phyloP scores from a whole-genome alignment of 176 grass and related monocot species.

The Echinochloa phyllopogon region DNA sequence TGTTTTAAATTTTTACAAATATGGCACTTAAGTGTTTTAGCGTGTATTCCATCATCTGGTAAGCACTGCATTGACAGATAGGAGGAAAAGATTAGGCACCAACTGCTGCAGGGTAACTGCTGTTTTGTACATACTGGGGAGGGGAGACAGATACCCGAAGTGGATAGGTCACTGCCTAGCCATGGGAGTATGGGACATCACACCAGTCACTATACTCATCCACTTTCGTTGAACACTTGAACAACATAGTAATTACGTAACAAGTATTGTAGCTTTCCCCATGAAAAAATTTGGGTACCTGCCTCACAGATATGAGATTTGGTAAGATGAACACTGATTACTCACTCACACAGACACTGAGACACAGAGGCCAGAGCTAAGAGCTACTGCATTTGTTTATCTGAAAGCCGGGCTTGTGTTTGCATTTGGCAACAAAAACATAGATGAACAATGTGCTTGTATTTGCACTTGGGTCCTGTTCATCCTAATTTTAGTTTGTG shows the following conservation, averaged over 20 bases:
- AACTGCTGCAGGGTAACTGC: not conserved
- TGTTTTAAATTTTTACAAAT: too few species aligned
- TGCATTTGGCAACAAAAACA: not conserved
- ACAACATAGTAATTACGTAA: not conserved
- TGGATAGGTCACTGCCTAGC: not conserved
- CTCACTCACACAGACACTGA: not conserved
- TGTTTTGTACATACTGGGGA: not conserved
- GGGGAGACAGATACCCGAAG: not conserved
- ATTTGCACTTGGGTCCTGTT: not conserved
- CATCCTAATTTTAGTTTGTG: not conserved
- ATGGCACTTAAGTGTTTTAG: too few species aligned
- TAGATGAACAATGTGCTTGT: not conserved
- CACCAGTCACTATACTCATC: not conserved
- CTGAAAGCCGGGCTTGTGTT: too few species aligned
- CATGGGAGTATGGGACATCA: not conserved
- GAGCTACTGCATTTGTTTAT: not conserved
- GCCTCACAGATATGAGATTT: not conserved
- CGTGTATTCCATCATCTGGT: not conserved
- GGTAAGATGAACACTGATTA: not conserved
- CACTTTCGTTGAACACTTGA: not conserved
- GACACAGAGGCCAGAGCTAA: too few species aligned
- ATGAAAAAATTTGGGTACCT: not conserved
- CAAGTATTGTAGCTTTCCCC: not conserved
- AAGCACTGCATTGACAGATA: not conserved
- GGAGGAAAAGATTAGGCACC: not conserved